Evolutionary conservation across 2,329 filamentous ascomycete genomes (phyloP), one percentile per base, ranked within the genome.

Genomic region (Aureobasidium namibiae): DNA sequence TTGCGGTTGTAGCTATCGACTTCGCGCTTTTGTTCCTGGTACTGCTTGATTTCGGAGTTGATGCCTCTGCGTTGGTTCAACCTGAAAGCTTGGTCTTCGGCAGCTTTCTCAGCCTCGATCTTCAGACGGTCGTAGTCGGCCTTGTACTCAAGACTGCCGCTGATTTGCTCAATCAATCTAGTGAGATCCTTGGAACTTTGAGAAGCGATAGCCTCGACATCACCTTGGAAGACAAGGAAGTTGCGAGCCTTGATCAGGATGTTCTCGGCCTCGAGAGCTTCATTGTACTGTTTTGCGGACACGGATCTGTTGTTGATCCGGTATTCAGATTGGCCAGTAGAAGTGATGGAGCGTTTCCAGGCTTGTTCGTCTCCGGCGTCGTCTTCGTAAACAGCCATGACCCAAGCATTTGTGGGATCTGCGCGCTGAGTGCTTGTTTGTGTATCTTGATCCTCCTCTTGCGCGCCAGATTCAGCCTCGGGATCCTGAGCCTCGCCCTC

Each of bases 371-470:
- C 90, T 48, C 91, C 92, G 2, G 91, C 91, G 71, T 99, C 94
- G 69, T 99, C 94, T 71, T 96, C 92, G 73, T 97, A 99, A 16
- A 99, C 92, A 31, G 94, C 94, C 91, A 96, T 97, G 14, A 99
- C 95, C 92, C 92, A 99, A 3, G 94, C 95, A 2, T 87, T 94
- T 72, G 92, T 94, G 0, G 94, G 94, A 67, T 99, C 92, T 64
- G 85, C 83, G 65, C 73, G 76, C 67, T 81, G 86, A n/a, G 83
- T 86, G 58, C 85, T 81, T 58, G 84, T 81, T 63, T 87, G 82
- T 7, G 80, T 79, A 34, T 71, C 73, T 13, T 70, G 70, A 23
- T 79, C 73, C 48, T 39, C 33, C 34, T 52, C 69, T 46, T 67
- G 70, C 34, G 70, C 60, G 39, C 62, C 69, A 24, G 62, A 64